Evolutionary conservation across 768 basidiomycete species (phyloP).

Genomic region (Mycena polygramma): DNA sequence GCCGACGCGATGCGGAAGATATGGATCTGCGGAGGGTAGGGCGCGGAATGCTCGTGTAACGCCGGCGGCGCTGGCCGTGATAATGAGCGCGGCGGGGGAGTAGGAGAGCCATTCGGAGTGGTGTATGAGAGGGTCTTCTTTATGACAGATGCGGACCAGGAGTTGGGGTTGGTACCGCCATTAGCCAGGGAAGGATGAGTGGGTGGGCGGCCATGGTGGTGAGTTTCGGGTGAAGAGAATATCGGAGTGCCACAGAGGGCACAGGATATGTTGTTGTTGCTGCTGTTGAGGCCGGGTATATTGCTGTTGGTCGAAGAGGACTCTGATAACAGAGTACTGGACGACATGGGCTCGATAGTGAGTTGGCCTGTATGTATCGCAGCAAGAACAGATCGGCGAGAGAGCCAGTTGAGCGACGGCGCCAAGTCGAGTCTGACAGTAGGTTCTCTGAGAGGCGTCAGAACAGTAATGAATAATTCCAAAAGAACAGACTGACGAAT

Average conservation of each 20-base stretch:
- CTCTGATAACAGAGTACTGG: conserved; percentile 70
- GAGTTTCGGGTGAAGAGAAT: conserved; percentile 53
- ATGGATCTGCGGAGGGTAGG: conserved; percentile 64
- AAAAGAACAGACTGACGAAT: conserved; percentile 74
- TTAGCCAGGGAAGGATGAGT: conserved; percentile 49
- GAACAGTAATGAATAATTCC: background rate
- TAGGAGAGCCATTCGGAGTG: conserved; percentile 45
- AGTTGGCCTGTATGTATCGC: conserved; percentile 93
- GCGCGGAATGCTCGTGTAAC: conserved; percentile 24
- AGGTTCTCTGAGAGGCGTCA: conserved; percentile 74
- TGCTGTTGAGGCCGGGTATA: conserved; percentile 60
- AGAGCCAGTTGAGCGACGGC: conserved; percentile 94
- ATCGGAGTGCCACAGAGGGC: conserved; percentile 82
- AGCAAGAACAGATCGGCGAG: conserved; percentile 82
- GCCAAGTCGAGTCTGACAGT: conserved; percentile 94
- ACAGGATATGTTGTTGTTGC: conserved; percentile 72
- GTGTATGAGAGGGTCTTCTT: conserved; percentile 59
- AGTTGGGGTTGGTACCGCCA: conserved; percentile 48
- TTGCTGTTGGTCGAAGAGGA: conserved; percentile 55
- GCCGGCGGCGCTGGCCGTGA: conserved; percentile 42
- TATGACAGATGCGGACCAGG: conserved; percentile 72
- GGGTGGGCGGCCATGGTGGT: conserved; percentile 46
- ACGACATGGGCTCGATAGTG: conserved; percentile 87
- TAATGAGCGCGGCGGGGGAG: conserved; percentile 47
- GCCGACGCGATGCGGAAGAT: conserved; percentile 72